Percentiles rank a stretch among this genome's conserved stretches.
Conservation (phyloP, 768 basidiomycete genomes). For the Suillus sp. region DNA sequence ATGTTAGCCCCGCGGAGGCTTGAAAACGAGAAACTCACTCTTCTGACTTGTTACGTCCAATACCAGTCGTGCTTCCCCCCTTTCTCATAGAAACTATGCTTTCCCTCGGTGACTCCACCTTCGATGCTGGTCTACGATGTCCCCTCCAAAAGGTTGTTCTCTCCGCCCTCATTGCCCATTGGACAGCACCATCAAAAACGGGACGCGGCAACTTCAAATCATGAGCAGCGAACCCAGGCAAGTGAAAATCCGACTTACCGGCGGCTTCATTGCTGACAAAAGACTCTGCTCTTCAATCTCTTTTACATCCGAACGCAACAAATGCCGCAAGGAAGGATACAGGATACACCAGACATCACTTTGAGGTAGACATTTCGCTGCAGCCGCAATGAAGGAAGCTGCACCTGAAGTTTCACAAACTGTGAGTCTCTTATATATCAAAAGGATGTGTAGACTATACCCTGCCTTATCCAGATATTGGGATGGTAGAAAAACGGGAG, state of each 20-base stretch:
- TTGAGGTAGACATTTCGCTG: slow-evolving; percentile 75
- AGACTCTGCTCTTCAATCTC: slow-evolving; percentile 74
- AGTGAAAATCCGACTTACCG: slow-evolving; percentile 52
- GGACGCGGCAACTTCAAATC: slow-evolving; percentile 55
- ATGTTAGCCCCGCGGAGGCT: background rate
- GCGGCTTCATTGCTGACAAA: slow-evolving; percentile 73
- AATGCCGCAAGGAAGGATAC: slow-evolving; percentile 87
- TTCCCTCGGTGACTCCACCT: slow-evolving; percentile 69
- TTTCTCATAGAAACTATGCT: slow-evolving; percentile 69
- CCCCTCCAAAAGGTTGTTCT: slow-evolving; percentile 80
- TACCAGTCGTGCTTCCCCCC: slow-evolving; percentile 37
- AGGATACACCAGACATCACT: slow-evolving; percentile 98
- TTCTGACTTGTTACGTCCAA: slow-evolving; percentile 63
- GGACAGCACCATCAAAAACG: slow-evolving; percentile 81
- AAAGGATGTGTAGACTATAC: slow-evolving; percentile 38
- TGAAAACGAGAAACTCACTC: slow-evolving; percentile 59
- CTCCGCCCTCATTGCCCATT: slow-evolving; percentile 87
- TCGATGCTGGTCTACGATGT: slow-evolving; percentile 46
- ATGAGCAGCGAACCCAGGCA: slow-evolving; percentile 1
- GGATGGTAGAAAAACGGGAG: slow-evolving; percentile 94
- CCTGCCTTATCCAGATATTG: slow-evolving; percentile 94
- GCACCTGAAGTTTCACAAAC: slow-evolving; percentile 54
- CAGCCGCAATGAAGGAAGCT: slow-evolving; percentile 84
- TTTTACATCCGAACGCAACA: slow-evolving; percentile 81
- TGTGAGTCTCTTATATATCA: slow-evolving; percentile 3